These are phyloP conservation scores for Mollisiaceae sp. DNA, from an alignment of 2,329 filamentous ascomycete genomes.

Conservation along the genomic window DNA sequence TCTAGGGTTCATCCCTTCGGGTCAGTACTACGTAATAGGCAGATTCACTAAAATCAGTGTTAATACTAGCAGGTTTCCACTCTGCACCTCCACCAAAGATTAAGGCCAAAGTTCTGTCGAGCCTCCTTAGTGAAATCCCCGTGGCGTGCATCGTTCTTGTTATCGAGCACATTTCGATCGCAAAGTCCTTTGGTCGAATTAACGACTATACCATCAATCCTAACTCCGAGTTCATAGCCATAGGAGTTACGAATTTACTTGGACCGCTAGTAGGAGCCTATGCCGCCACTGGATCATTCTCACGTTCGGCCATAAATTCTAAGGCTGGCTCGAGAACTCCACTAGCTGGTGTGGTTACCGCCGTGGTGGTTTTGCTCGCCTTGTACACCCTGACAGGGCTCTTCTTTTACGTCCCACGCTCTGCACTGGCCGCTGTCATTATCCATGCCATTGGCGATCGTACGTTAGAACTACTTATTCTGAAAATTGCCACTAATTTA, in stretches of 20 bases:
- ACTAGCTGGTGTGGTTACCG: constrained; percentile 86
- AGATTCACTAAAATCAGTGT: too few relatives aligned
- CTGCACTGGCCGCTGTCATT: constrained; percentile 83
- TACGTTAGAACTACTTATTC: constrained; percentile 85
- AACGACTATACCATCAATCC: constrained; percentile 97
- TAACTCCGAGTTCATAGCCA: constrained; percentile 92
- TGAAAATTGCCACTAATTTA: too few relatives aligned
- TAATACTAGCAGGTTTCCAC: constrained; percentile 1
- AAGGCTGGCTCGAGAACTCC: constrained; percentile 94
- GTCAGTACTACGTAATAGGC: too few relatives aligned
- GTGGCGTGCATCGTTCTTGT: constrained; percentile 90
- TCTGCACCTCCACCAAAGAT: neutral
- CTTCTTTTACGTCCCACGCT: constrained; percentile 90
- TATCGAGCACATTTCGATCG: constrained; percentile 95
- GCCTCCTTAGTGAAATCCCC: constrained; percentile 75
- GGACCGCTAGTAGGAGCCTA: constrained; percentile 91
- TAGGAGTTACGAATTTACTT: constrained; percentile 86
- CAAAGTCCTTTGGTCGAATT: constrained; percentile 91
- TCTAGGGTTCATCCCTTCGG: too few relatives aligned
- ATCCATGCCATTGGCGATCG: constrained; percentile 94
- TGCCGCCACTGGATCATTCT: constrained; percentile 93
- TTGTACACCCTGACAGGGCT: constrained; percentile 86
- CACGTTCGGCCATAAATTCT: constrained; percentile 92
- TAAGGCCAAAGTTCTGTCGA: constrained; percentile 51
- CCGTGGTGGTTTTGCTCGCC: constrained; percentile 80